These are phyloP conservation scores for Cairneyella variabilis DNA, from an alignment of 495 filamentous ascomycete species.

Conservation along the genomic window DNA sequence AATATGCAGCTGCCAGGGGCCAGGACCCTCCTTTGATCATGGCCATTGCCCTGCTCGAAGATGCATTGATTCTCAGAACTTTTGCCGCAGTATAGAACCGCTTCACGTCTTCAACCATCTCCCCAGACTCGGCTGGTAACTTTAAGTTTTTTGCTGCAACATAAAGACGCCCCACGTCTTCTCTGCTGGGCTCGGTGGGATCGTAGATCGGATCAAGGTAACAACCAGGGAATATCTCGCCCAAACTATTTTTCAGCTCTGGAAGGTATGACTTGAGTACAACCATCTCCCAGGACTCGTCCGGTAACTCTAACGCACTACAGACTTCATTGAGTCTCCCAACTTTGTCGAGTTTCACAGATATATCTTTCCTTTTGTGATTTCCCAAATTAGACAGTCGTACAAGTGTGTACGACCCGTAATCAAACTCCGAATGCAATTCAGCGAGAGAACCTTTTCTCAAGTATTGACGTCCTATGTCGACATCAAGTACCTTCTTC, in stretches of 20 bases:
- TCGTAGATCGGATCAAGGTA: not conserved
- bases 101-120: not conserved
- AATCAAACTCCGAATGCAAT: not conserved
- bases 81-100: not conserved
- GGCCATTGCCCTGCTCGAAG: conserved; percentile 5
- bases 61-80: conserved; percentile 1
- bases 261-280: conserved; percentile 8
- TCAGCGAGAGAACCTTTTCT: not conserved
- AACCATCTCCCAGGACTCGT: conserved; percentile 6
- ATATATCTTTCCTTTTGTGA: not conserved
- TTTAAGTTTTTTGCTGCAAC: not conserved
- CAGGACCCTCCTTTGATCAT: conserved; percentile 1
- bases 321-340: not conserved
- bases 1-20: conserved; percentile 8
- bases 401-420: not conserved
- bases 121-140: not conserved
- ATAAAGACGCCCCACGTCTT: not conserved
- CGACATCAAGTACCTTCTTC: not conserved
- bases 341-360: not conserved
- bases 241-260: not conserved
- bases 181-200: not conserved
- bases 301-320: conserved; percentile 1
- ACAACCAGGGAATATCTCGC: conserved; percentile 6
- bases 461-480: conserved; percentile 1
- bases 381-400: conserved; percentile 1